Evolutionary conservation across 1,139 yeast genomes (phyloP).

Genomic region (Geotrichum histeridarum): DNA sequence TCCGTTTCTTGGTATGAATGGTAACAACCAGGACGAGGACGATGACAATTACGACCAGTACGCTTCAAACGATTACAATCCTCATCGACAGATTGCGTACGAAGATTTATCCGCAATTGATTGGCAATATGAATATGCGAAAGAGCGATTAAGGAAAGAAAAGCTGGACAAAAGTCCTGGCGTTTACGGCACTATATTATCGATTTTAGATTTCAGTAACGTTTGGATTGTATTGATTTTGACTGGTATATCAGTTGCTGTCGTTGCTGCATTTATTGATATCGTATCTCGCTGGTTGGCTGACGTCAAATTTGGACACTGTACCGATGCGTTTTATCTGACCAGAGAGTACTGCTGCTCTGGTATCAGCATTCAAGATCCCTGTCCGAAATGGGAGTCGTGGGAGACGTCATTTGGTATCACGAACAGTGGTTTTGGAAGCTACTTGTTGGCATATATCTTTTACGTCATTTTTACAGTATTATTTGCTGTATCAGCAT

Average conservation of each 20-base stretch:
- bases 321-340: conserved; percentile 40
- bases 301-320: conserved; percentile 53
- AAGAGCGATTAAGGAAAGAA: conserved; percentile 27
- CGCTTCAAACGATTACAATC: background rate
- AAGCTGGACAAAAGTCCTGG: conserved; percentile 22
- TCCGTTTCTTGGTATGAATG: background rate
- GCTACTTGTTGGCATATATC: conserved; percentile 36
- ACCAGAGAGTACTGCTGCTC: conserved; percentile 40
- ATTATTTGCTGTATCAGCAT: conserved; percentile 33
- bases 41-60: conserved; percentile 4
- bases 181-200: conserved; percentile 19
- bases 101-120: conserved; percentile 40
- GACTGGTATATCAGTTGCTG: conserved; percentile 21
- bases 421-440: conserved; percentile 29
- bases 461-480: conserved; percentile 39
- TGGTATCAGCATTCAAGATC: conserved; percentile 33
- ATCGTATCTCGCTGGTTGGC: conserved; percentile 58
- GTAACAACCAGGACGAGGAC: conserved; percentile 11
- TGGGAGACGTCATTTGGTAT: conserved; percentile 40
- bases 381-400: conserved; percentile 41
- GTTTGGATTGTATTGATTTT: conserved; percentile 19
- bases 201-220: conserved; percentile 17
- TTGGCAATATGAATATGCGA: conserved; percentile 42
- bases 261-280: conserved; percentile 37
- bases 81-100: conserved; percentile 26